Conservation (phyloP, 2,329 filamentous ascomycete species). For the Meredithiella fracta region DNA sequence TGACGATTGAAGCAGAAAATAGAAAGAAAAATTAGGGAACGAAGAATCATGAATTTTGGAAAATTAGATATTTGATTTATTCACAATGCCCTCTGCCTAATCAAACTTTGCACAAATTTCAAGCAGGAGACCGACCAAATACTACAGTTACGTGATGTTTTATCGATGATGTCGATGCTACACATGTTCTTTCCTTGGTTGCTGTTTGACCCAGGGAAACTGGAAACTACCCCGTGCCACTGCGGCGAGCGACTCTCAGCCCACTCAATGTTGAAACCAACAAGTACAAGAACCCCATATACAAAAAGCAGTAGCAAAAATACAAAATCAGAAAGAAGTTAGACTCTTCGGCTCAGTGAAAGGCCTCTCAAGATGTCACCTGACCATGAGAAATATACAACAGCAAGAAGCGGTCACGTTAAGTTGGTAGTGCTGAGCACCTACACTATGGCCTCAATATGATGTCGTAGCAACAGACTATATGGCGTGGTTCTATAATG, state of each 20-base stretch:
- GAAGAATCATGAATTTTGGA: neutral
- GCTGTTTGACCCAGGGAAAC: slow-evolving; percentile 2
- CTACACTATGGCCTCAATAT: neutral
- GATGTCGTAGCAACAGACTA: no score
- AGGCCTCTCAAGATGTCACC: neutral
- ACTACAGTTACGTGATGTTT: no score
- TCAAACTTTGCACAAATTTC: no score
- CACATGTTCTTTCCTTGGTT: neutral
- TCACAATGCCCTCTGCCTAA: no score
- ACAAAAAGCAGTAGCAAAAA: no score
- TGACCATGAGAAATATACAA: no score
- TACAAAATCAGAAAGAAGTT: no score
- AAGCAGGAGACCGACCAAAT: no score
- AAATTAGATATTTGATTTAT: neutral
- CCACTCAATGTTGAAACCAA: neutral
- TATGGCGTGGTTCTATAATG: no score
- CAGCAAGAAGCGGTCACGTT: no score
- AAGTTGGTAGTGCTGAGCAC: neutral
- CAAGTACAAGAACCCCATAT: neutral
- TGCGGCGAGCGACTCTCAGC: neutral
- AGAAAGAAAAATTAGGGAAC: neutral
- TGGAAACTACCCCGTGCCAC: neutral
- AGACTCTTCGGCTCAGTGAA: neutral
- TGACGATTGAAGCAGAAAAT: no score
- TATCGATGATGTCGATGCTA: neutral